Evolutionary conservation across 331 rosid species (phyloP).

Genomic region (Dryas integrifolia): DNA sequence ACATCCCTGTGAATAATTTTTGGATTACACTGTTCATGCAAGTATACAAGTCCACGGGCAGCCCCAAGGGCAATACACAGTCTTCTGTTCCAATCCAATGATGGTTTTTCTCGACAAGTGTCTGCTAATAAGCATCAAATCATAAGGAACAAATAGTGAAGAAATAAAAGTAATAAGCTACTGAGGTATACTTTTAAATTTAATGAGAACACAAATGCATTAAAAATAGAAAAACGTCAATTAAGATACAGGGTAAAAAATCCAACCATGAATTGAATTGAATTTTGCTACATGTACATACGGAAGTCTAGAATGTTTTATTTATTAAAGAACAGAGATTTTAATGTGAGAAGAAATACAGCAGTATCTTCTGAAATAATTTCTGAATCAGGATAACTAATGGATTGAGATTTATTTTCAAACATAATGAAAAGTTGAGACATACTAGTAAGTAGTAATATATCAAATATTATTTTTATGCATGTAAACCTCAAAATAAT

Average conservation of each 20-base stretch:
- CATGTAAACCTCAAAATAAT: background rate
- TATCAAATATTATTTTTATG: background rate
- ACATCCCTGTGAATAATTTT: constrained; percentile 95
- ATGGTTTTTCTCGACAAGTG: constrained; percentile 61
- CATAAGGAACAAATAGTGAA: constrained; percentile 4
- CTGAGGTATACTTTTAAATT: background rate
- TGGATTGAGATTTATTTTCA: background rate
- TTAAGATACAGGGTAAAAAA: too few relatives aligned
- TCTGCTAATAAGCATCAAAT: constrained; percentile 40
- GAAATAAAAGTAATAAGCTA: background rate
- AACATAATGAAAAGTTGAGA: background rate
- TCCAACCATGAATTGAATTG: too few relatives aligned
- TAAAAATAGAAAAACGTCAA: too few relatives aligned
- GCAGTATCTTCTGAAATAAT: background rate
- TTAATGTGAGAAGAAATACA: background rate
- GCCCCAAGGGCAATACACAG: constrained; percentile 70
- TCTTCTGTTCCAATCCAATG: constrained; percentile 91
- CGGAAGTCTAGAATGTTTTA: background rate
- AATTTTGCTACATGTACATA: too few relatives aligned
- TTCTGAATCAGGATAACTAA: background rate
- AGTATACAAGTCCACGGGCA: constrained; percentile 90
- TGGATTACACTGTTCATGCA: constrained; percentile 92
- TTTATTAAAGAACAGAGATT: background rate
- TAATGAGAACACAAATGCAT: background rate
- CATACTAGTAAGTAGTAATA: background rate